These are phyloP conservation scores for Melampsora larici-populina DNA, from an alignment of 1,284 basidiomycete species.

Conservation along the genomic window DNA sequence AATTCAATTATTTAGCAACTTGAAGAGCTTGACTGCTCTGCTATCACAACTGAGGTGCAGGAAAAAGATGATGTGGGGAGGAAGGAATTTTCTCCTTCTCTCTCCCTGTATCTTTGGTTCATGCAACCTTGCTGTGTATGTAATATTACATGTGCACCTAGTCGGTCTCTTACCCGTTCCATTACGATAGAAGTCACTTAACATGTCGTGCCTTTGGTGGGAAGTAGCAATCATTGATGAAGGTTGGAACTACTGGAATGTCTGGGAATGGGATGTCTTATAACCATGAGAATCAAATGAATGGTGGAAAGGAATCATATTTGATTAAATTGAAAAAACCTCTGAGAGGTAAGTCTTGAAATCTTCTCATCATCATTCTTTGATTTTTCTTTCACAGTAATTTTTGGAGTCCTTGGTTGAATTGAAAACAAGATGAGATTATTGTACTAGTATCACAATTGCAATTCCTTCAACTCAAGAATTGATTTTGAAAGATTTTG, in stretches of 20 bases:
- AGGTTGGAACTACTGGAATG: conserved; percentile 59
- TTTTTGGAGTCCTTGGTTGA: not conserved
- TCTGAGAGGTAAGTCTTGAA: conserved; percentile 64
- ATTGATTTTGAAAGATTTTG: conserved; percentile 93
- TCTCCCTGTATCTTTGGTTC: too few species aligned
- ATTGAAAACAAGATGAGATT: too few species aligned
- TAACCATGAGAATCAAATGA: conserved; percentile 67
- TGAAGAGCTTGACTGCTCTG: too few species aligned
- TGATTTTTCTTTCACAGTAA: not conserved
- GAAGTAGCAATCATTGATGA: conserved; percentile 73
- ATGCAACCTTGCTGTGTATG: too few species aligned
- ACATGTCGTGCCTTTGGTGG: too few species aligned
- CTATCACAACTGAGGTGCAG: too few species aligned
- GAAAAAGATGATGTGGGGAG: too few species aligned
- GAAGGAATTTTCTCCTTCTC: too few species aligned
- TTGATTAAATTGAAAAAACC: conserved; percentile 86
- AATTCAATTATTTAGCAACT: too few species aligned
- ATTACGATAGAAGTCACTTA: too few species aligned
- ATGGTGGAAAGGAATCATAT: conserved; percentile 84
- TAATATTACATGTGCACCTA: too few species aligned
- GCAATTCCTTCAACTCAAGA: conserved; percentile 96
- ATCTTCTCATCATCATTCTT: not conserved
- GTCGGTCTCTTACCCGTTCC: too few species aligned
- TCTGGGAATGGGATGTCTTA: conserved; percentile 59
- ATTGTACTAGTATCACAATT: conserved; percentile 95